phyloP scores from a whole-genome alignment of 1,284 basidiomycete species.

The Moniliella sp. region DNA sequence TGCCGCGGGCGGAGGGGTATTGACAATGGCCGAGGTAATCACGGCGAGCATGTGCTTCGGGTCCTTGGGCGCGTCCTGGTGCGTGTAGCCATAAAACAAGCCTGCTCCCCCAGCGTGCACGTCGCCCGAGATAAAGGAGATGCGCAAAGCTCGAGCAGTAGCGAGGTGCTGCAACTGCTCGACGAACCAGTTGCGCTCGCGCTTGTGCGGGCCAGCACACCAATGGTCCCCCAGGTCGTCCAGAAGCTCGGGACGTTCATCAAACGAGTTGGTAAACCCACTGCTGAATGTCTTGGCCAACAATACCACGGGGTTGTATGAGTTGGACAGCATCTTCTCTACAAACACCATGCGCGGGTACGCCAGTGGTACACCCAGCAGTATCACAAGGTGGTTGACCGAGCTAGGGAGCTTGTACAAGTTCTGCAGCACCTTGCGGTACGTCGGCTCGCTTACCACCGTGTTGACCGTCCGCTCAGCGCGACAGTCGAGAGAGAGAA shows the following conservation, averaged over 20 bases:
- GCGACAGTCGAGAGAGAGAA: constrained; percentile 27
- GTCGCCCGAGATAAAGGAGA: constrained; percentile 26
- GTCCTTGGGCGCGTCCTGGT: constrained; percentile 18
- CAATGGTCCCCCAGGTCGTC: constrained; percentile 49
- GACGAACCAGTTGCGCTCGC: constrained; percentile 75
- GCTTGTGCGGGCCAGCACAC: constrained; percentile 41
- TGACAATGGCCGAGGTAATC: constrained; percentile 27
- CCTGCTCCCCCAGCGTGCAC: constrained; percentile 27
- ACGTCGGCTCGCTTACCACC: constrained; percentile 20
- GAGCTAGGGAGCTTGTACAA: constrained; percentile 13
- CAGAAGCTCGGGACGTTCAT: constrained; percentile 31
- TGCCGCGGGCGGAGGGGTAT: constrained; percentile 46
- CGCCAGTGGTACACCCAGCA: constrained; percentile 31
- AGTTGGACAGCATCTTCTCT: constrained; percentile 19
- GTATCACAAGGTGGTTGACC: constrained; percentile 27
- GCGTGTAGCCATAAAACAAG: constrained; percentile 7
- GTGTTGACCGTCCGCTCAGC: constrained; percentile 28
- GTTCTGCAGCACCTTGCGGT: constrained; percentile 7
- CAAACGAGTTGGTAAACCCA: constrained; percentile 29
- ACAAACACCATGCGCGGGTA: constrained; percentile 32
- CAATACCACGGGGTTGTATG: constrained; percentile 23
- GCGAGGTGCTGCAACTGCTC: constrained; percentile 38
- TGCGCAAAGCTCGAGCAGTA: constrained; percentile 17
- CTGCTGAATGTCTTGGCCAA: constrained; percentile 20
- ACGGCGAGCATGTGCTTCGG: constrained; percentile 27